Conservation (phyloP, 1,284 basidiomycete genomes). For the Flammula alnicola region DNA sequence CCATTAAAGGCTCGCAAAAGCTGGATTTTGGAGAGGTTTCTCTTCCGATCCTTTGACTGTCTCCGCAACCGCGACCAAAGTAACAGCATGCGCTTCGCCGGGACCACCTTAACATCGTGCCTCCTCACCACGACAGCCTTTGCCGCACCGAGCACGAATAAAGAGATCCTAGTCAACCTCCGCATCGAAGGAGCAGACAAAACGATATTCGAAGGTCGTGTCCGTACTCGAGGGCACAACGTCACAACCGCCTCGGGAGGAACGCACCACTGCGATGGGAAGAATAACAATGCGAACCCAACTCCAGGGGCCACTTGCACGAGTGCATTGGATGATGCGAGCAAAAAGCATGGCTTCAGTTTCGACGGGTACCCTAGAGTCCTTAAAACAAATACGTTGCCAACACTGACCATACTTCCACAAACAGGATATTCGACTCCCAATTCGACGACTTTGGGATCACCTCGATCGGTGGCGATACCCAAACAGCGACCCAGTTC, state of each 20-base stretch:
- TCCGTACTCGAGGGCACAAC: slow-evolving; percentile 43
- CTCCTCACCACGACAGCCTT: slow-evolving; percentile 1
- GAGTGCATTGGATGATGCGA: slow-evolving; percentile 41
- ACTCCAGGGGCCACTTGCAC: slow-evolving; percentile 44
- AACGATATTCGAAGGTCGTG: slow-evolving; percentile 43
- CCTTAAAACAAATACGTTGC: not conserved
- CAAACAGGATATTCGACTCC: slow-evolving; percentile 33
- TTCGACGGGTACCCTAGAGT: slow-evolving; percentile 37
- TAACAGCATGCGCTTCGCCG: slow-evolving; percentile 15
- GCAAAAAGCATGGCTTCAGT: slow-evolving; percentile 27
- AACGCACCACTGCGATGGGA: slow-evolving; percentile 46
- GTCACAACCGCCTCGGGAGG: slow-evolving; percentile 42
- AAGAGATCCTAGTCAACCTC: slow-evolving; percentile 39
- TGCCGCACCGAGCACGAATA: slow-evolving; percentile 19
- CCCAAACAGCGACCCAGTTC: slow-evolving; percentile 32
- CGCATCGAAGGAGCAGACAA: slow-evolving; percentile 41
- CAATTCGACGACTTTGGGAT: slow-evolving; percentile 42
- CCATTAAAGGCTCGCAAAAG: no score
- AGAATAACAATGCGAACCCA: slow-evolving; percentile 39
- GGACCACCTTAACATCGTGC: not conserved
- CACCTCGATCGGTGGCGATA: slow-evolving; percentile 34
- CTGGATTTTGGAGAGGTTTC: no score
- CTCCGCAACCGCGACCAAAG: no score
- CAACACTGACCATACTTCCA: not conserved
- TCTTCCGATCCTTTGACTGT: no score